Conservation (phyloP, 495 filamentous ascomycete genomes). For the Neurospora sublineolata region DNA sequence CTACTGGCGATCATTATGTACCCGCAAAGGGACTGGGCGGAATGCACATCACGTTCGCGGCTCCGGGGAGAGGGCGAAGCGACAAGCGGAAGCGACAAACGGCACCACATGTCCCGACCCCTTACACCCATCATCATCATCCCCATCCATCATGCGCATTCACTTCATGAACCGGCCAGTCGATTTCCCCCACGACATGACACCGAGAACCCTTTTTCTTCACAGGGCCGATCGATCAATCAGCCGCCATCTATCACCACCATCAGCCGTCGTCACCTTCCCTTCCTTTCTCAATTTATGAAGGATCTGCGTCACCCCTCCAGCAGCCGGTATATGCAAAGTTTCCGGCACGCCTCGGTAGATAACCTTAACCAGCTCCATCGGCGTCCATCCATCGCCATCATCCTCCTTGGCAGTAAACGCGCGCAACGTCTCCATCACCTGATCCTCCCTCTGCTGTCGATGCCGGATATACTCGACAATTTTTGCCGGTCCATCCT, state of each 20-base stretch:
- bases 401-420: conserved; percentile 21
- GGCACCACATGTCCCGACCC: background rate
- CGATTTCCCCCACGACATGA: background rate
- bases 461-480: conserved; percentile 76
- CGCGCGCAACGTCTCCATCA: conserved; percentile 52
- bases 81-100: background rate
- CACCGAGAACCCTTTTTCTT: background rate
- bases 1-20: background rate
- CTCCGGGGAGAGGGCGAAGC: background rate
- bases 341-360: conserved; percentile 68
- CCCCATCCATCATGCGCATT: background rate
- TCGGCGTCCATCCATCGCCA: conserved; percentile 53
- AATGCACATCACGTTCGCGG: background rate
- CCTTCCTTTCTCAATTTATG: conserved; percentile 59
- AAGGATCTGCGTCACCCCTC: conserved; percentile 57
- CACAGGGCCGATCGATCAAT: conserved; percentile 33
- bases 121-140: background rate
- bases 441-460: conserved; percentile 66
- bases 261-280: conserved; percentile 34
- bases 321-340: conserved; percentile 60
- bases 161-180: background rate
- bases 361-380: conserved; percentile 76
- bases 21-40: background rate
- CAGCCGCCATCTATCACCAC: conserved; percentile 43
- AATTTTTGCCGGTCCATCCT: conserved; percentile 53